phyloP scores from a whole-genome alignment of 371 early-diverging fungal species.

The Mucor plumbeus region DNA sequence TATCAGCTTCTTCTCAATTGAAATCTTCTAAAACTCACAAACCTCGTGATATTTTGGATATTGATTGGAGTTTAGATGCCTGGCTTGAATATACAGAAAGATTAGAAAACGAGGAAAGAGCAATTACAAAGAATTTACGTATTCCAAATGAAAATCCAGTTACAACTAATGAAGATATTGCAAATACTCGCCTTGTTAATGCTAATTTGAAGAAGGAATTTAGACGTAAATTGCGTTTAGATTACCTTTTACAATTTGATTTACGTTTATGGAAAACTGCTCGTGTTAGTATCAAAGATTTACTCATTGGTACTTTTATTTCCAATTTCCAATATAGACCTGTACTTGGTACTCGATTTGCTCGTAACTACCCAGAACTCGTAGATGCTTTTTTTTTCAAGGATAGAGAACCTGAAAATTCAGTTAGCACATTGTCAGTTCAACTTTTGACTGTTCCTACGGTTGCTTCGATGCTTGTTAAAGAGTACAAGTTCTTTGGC shows the following conservation, averaged over 20 bases:
- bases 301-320: slow-evolving; percentile 86
- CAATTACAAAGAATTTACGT: slow-evolving; percentile 31
- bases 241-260: slow-evolving; percentile 84
- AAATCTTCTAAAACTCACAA: slow-evolving; percentile 24
- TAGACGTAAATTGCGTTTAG: slow-evolving; percentile 67
- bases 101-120: slow-evolving; percentile 34
- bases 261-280: slow-evolving; percentile 89
- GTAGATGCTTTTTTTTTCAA: slow-evolving; percentile 78
- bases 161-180: background rate
- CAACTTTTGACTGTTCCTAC: slow-evolving; percentile 95
- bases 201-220: slow-evolving; percentile 39
- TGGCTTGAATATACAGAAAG: slow-evolving; percentile 41
- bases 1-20: slow-evolving; percentile 28
- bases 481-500: slow-evolving; percentile 77
- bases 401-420: slow-evolving; percentile 89
- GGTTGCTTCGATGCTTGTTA: slow-evolving; percentile 80
- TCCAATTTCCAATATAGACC: slow-evolving; percentile 81
- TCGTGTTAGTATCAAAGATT: slow-evolving; percentile 77
- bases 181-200: slow-evolving; percentile 19
- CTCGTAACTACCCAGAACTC: slow-evolving; percentile 79
- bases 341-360: slow-evolving; percentile 68
- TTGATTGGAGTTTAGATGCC: slow-evolving; percentile 40
- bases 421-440: slow-evolving; percentile 86
- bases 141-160: slow-evolving; percentile 18
- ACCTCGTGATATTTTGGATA: slow-evolving; percentile 41